phyloP scores from a whole-genome alignment of 306 rosid species.

The Citrullus amarus region DNA sequence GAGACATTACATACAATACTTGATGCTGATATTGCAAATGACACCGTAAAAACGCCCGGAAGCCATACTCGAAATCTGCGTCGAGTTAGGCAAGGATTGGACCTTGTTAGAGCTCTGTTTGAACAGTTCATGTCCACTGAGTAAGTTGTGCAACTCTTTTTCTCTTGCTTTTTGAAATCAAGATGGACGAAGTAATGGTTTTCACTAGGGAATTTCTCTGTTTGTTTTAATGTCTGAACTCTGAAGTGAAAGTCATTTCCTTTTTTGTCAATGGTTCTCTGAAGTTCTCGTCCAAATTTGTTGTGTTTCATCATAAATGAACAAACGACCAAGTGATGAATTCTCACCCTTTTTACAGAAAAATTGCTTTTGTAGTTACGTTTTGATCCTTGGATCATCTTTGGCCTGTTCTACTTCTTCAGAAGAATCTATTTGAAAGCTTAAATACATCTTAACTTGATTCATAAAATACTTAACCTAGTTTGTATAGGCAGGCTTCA shows the following conservation, averaged over 20 bases:
- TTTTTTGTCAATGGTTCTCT: neutral
- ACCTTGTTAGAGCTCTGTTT: conserved; percentile 79
- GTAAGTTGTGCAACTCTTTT: conserved; percentile 25
- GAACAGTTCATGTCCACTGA: conserved; percentile 41
- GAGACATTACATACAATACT: conserved; percentile 36
- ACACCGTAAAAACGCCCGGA: conserved; percentile 53
- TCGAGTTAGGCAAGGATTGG: conserved; percentile 92
- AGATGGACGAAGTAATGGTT: neutral
- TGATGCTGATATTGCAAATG: conserved; percentile 46
- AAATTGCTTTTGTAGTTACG: neutral
- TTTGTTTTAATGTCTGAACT: too few species aligned
- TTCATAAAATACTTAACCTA: neutral
- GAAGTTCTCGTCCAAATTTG: neutral
- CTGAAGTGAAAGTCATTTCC: neutral
- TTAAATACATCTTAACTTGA: too few species aligned
- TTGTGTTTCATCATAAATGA: neutral
- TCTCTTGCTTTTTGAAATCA: neutral
- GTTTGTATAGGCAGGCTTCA: neutral
- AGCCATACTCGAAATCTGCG: conserved; percentile 82
- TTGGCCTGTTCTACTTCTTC: neutral
- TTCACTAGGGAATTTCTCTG: too few species aligned
- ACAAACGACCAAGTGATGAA: neutral
- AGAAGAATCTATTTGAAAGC: too few species aligned
- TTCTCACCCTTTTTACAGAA: neutral
- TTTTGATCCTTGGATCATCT: neutral